Percentiles rank a stretch among this genome's conserved stretches.
Conservation (phyloP, 495 filamentous ascomycete genomes). For the Podospora comata region DNA sequence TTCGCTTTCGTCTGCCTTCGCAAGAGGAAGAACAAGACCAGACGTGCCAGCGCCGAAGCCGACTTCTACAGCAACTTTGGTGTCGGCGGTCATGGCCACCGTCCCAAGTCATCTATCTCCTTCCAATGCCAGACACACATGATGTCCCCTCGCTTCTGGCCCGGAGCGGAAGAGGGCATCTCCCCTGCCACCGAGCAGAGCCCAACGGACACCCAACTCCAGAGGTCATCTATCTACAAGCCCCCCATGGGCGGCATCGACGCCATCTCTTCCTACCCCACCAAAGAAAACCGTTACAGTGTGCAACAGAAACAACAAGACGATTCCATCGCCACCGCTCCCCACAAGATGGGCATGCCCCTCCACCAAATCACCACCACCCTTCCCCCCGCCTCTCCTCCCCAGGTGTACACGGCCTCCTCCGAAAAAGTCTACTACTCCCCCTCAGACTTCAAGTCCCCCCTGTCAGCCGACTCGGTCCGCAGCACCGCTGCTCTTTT, state of each 20-base stretch:
- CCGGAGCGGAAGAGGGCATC: slow-evolving; percentile 21
- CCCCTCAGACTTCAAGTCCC: slow-evolving; percentile 34
- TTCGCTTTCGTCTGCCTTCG: slow-evolving; percentile 39
- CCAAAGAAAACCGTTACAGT: slow-evolving; percentile 1
- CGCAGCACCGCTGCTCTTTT: slow-evolving; percentile 38
- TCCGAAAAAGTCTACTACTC: slow-evolving; percentile 22
- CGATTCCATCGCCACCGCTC: slow-evolving; percentile 1
- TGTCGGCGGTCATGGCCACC: slow-evolving; percentile 18
- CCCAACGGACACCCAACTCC: slow-evolving; percentile 7
- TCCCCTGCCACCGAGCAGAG: slow-evolving; percentile 7
- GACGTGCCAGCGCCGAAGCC: slow-evolving; percentile 30
- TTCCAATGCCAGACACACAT: slow-evolving; percentile 50
- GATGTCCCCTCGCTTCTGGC: slow-evolving; percentile 40
- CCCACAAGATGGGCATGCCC: slow-evolving; percentile 11
- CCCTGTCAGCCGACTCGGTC: slow-evolving; percentile 33
- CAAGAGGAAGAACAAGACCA: slow-evolving; percentile 38
- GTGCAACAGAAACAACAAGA: neutral
- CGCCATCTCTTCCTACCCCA: slow-evolving; percentile 14
- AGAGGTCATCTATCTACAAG: slow-evolving; percentile 27
- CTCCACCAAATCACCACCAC: slow-evolving; percentile 25
- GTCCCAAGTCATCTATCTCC: slow-evolving; percentile 41
- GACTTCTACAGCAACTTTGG: slow-evolving; percentile 19
- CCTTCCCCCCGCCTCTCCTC: slow-evolving; percentile 17
- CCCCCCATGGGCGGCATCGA: slow-evolving; percentile 8
- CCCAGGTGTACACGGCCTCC: slow-evolving; percentile 34